Evolutionary conservation across 2,329 filamentous ascomycete genomes (phyloP), one percentile per base, ranked within the genome.

Genomic region (Curvularia sp.): DNA sequence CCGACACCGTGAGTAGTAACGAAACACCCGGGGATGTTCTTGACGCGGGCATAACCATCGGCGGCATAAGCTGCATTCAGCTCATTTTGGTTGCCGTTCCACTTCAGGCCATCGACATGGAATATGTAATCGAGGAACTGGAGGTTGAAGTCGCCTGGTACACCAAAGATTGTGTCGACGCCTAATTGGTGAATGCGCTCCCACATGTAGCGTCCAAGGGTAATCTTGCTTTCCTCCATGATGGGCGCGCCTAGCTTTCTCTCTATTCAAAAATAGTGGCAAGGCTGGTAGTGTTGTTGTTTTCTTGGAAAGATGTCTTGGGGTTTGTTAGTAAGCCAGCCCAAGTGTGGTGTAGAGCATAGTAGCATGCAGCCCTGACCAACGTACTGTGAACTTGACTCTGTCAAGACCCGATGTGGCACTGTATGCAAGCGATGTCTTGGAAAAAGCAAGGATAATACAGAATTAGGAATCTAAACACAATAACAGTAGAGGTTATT

Each of bases 1-100:
- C 86, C 86, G 1, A 88, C 86, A 4, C 85, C 86, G 65, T 86
- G 86, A 0, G 86, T 87, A 0, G 86, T 88, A 30, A 87, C 76
- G 7, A 86, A 56, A 50, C 77, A 78, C 8, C 79, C 80, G 3
- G 78, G 77, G 6, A 83, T 72, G 5, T 82, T 82, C 60, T 84
- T 85, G 57, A 85, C 79, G 12, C 85, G 76, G 3, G 82, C 80
- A 62, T 87, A 87, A 1, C 83, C 85, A 61, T 87, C 85, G 2
- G 83, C 82, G 0, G 84, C 83, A 59, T 86, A 86, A 2, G 78
- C 83, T 3, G 82, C 82, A 61, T 86, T 86, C 47, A 87, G 79
- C 70, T 87, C 85, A 63, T 87, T 87, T 53, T 80, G 78, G 59
- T 83, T 86, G 58, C 84, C 84, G 10, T 83, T 80, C 75, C 78